Conservation (phyloP, 495 filamentous ascomycete species). For the Annulohypoxylon stygium region DNA sequence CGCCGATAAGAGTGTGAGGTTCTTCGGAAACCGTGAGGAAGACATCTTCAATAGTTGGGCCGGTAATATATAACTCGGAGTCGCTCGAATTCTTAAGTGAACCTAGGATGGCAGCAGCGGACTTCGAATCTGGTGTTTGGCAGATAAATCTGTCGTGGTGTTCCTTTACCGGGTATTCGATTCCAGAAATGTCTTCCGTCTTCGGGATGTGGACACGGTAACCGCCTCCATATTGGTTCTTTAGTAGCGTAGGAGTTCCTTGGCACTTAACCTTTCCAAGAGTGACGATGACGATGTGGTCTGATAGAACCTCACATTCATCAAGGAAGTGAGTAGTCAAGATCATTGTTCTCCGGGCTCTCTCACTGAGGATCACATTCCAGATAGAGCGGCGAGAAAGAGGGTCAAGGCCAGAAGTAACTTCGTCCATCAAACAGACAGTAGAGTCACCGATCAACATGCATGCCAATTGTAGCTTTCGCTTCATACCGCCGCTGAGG, state of each 20-base stretch:
- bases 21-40: conserved; percentile 79
- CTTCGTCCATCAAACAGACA: conserved; percentile 81
- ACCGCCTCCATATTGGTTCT: conserved; percentile 71
- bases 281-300: conserved; percentile 74
- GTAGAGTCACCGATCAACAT: conserved; percentile 81
- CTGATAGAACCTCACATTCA: conserved; percentile 73
- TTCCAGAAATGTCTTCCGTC: conserved; percentile 51
- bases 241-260: conserved; percentile 72
- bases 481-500: conserved; percentile 79
- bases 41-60: conserved; percentile 80
- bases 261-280: conserved; percentile 71
- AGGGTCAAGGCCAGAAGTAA: conserved; percentile 78
- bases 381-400: conserved; percentile 77
- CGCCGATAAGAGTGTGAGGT: conserved; percentile 50
- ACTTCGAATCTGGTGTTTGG: conserved; percentile 66
- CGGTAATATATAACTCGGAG: conserved; percentile 73
- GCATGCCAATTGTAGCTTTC: conserved; percentile 79
- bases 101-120: conserved; percentile 67
- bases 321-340: conserved; percentile 80
- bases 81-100: conserved; percentile 66
- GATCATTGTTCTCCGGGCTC: conserved; percentile 74
- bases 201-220: conserved; percentile 74
- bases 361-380: conserved; percentile 78
- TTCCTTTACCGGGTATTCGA: conserved; percentile 62
- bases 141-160: conserved; percentile 70